phyloP scores from a whole-genome alignment of 805 yeast species.

The Candida adriatica region DNA sequence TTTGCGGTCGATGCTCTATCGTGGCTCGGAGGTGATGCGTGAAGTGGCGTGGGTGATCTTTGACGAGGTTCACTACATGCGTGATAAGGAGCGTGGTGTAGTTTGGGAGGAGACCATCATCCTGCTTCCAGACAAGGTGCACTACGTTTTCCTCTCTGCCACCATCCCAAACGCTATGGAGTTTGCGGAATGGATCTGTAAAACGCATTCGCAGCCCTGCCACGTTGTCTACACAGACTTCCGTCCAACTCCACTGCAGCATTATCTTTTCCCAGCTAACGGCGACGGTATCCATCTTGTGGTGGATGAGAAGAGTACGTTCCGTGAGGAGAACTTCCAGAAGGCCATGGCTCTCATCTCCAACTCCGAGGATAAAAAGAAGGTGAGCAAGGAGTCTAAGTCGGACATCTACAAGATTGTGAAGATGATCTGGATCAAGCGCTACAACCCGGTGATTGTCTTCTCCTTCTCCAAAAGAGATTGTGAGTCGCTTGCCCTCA shows the following conservation, averaged over 20 bases:
- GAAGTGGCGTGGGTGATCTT: slow-evolving; percentile 99
- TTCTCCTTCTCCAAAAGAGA: slow-evolving; percentile 97
- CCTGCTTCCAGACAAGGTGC: slow-evolving; percentile 91
- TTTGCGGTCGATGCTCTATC: slow-evolving; percentile 89
- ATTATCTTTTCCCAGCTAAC: slow-evolving; percentile 95
- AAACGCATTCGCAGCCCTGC: slow-evolving; percentile 92
- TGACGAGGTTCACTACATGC: slow-evolving; percentile 98
- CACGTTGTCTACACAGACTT: slow-evolving; percentile 98
- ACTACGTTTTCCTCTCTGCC: slow-evolving; percentile 88
- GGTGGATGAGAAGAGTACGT: slow-evolving; percentile 93
- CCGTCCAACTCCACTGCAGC: slow-evolving; percentile 98
- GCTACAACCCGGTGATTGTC: slow-evolving; percentile 96
- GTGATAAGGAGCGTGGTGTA: slow-evolving; percentile 97
- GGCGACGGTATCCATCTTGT: slow-evolving; percentile 97
- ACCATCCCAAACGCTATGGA: slow-evolving; percentile 98
- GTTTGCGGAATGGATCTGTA: slow-evolving; percentile 97
- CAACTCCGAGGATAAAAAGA: slow-evolving; percentile 59
- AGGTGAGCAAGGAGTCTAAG: slow-evolving; percentile 46
- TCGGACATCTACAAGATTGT: slow-evolving; percentile 95
- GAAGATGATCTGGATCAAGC: slow-evolving; percentile 95
- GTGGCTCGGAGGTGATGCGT: slow-evolving; percentile 97
- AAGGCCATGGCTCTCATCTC: slow-evolving; percentile 95
- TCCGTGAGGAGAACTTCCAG: slow-evolving; percentile 96
- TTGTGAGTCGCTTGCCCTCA: slow-evolving; percentile 89
- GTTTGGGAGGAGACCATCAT: slow-evolving; percentile 99